These are phyloP conservation scores for Puccinia brachypodii DNA, from an alignment of 1,284 basidiomycete species.

Conservation along the genomic window DNA sequence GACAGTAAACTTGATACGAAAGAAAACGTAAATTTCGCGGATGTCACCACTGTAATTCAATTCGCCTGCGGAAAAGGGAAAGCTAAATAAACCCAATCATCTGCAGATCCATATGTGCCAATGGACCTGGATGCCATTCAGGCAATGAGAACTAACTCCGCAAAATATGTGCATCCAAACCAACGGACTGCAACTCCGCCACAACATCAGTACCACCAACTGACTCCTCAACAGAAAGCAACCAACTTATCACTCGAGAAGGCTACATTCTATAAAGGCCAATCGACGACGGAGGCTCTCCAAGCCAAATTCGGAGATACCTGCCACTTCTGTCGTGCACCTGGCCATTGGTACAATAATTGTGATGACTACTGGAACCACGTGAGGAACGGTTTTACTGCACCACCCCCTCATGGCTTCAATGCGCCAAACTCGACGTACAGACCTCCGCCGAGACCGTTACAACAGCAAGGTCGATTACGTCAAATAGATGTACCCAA, in stretches of 20 bases:
- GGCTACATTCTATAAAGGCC: background rate
- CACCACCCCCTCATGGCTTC: background rate
- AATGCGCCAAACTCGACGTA: background rate
- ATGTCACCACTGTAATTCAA: background rate
- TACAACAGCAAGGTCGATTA: background rate
- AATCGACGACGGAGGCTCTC: background rate
- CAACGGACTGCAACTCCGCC: background rate
- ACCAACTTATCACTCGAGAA: background rate
- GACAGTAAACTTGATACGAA: background rate
- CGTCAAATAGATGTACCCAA: background rate
- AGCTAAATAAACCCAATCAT: too few relatives aligned
- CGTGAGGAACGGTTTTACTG: background rate
- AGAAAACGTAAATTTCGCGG: too few relatives aligned
- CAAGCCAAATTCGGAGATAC: background rate
- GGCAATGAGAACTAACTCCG: background rate
- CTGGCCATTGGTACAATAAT: background rate
- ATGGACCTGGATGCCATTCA: background rate
- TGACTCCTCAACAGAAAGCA: background rate
- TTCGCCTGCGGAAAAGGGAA: background rate
- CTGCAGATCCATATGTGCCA: too few relatives aligned
- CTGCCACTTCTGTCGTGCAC: background rate
- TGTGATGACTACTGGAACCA: background rate
- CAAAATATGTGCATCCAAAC: background rate
- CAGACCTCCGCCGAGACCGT: background rate
- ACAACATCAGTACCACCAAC: background rate